Evolutionary conservation across 2,329 filamentous ascomycete genomes (phyloP), one percentile per base, ranked within the genome.

Genomic region (Monosporascus sp.): DNA sequence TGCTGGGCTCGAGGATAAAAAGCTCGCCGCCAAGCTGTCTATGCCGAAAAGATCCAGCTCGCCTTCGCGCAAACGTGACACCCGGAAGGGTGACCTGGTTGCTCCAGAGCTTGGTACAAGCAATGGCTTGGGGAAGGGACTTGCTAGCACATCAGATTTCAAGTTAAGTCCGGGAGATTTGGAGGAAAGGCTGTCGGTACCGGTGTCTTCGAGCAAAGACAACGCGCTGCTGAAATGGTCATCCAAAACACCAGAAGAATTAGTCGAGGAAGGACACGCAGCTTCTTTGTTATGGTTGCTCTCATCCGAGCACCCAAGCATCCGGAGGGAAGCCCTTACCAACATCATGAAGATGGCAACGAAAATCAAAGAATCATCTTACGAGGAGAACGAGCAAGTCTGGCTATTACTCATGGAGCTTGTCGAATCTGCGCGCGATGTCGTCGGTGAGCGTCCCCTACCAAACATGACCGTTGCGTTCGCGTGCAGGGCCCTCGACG

Each of bases 361-460:
- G 34, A 84, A 82, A 64, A 72, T 87, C 48, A 80, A 86, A 67
- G 83, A 83, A 50, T 92, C 88, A 0, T 79, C 82, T 1, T 86
- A 91, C 62, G 80, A 85, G 46, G 90, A 95, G 64, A 87, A 85
- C 64, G 84, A 90, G 38, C 87, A 92, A 56, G 74, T 92, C 5
- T 92, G 88, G 76, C 78, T 96, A 9, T 79, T 97, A 4, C 77
- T 94, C 2, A 88, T 85, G 53, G 92, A 96, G 69, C 69, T 95
- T 7, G 78, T 85, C 16, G 91, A 97, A 69, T 94, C 92, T 0
- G 81, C 83, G 14, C 79, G 77, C 52, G 67, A 73, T 7, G 67
- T 75, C 37, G 78, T 87, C 47, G 74, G 82, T 44, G 71, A 74
- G 7, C 73, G 73, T 3, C 80, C 87, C 1, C 75, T 95, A 3